These are phyloP conservation scores for Aspergillus oerlinghausenensis DNA, from an alignment of 2,329 filamentous ascomycete species.

Conservation along the genomic window DNA sequence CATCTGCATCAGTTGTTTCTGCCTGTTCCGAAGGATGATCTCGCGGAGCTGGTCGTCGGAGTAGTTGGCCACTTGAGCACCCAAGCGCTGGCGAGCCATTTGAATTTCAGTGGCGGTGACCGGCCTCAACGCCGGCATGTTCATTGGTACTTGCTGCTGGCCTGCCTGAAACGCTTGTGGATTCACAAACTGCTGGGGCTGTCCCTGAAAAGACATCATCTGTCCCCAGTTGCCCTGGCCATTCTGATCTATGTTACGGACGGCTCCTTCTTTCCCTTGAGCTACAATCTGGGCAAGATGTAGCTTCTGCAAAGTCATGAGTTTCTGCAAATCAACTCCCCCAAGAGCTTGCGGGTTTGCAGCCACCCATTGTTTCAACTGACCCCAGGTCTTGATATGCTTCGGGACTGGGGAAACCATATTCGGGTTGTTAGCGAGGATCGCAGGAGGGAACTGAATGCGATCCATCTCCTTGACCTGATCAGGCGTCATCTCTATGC, in stretches of 20 bases:
- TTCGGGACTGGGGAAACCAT: constrained; percentile 41
- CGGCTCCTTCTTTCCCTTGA: constrained; percentile 22
- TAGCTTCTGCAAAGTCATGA: constrained; percentile 39
- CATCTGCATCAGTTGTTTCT: constrained; percentile 32
- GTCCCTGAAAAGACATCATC: constrained; percentile 21
- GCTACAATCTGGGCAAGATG: constrained; percentile 41
- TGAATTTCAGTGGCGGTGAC: constrained; percentile 35
- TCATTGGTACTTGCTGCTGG: constrained; percentile 24
- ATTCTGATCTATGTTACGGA: constrained; percentile 20
- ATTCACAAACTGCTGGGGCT: constrained; percentile 25
- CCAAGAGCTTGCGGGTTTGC: constrained; percentile 44
- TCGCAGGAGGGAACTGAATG: constrained; percentile 32
- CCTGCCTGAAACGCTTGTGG: constrained; percentile 24
- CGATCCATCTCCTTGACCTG: constrained; percentile 43
- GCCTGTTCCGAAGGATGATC: constrained; percentile 31
- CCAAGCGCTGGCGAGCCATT: constrained; percentile 32
- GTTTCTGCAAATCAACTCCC: constrained; percentile 36
- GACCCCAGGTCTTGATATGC: constrained; percentile 52
- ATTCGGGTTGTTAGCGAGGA: constrained; percentile 31
- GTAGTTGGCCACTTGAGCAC: constrained; percentile 28
- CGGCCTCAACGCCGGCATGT: constrained; percentile 29
- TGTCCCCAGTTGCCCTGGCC: constrained; percentile 20
- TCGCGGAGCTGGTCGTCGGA: constrained; percentile 43
- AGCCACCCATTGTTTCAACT: constrained; percentile 51
- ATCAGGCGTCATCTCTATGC: constrained; percentile 36